Base-by-base conservation (phyloP, 1,284 basidiomycete species). In the Papiliotrema fonsecae region DNA sequence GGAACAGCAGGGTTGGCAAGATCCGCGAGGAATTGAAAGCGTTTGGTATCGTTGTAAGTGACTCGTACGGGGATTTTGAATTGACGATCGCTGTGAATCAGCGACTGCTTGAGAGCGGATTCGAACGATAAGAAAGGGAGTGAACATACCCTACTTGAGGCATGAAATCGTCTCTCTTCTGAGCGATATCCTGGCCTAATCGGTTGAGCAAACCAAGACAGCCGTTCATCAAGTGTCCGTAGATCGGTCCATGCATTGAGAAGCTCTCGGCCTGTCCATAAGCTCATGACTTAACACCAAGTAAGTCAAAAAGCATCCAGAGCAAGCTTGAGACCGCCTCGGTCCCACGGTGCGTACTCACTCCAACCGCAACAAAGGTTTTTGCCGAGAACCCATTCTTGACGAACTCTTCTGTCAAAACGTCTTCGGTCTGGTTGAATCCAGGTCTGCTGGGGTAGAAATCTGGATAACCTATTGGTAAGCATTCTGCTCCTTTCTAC, bases 1-100 rank as follows among this genome's bases (percentile, higher is more conserved):
- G 96, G 94, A 2, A 97, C 85, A 22, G 82, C 77, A 0, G 90
- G 85, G 61, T 97, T 87, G 14, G 92, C 88, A 16, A 98, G 82
- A 60, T 97, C 94, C 10, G 82, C 80, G 61, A 97, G 86, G 85
- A 93, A 98, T 18, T 87, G 80, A 57, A 86, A 81, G 5, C 90
- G 83, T 68, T 91, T 93, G 11, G 82, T 76, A 59, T 97, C 92
- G 62, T 91, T 94, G 35, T 93, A 79, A 1, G 91, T 96, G 4
- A 93, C 90, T 55, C 94, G 79, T 3, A 84, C 83, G 0, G 90
- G 91, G 49, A 93, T 82, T 38, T 86, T 86, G 72, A 91, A 94
- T 0, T 85, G 79, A 19, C 84, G 82, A 18, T 82, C 62, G 5
- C 89, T 92, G 61, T 7, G 24, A 31, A 19, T 22, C 14, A 14